phyloP scores from a whole-genome alignment of 2,329 filamentous ascomycete genomes.

The Penicillium olsonii region DNA sequence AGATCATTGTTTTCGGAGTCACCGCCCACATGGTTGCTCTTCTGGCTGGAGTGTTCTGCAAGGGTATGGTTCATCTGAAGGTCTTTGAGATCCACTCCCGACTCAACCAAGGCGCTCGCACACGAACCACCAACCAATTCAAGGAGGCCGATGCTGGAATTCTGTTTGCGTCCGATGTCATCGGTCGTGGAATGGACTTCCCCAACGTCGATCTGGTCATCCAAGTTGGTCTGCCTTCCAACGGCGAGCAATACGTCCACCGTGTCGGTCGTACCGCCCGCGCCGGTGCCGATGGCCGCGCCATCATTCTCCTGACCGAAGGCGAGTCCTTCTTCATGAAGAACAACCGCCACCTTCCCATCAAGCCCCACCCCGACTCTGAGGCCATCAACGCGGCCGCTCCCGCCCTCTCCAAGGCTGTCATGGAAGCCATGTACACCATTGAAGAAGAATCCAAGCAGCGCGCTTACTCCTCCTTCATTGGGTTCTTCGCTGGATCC shows the following conservation, averaged over 20 bases:
- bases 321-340: constrained; percentile 55
- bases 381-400: constrained; percentile 42
- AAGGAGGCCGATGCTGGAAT: constrained; percentile 46
- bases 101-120: constrained; percentile 69
- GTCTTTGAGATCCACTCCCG: constrained; percentile 73
- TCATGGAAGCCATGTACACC: constrained; percentile 30
- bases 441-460: constrained; percentile 36
- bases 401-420: constrained; percentile 30
- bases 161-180: constrained; percentile 52
- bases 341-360: constrained; percentile 52
- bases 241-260: constrained; percentile 53
- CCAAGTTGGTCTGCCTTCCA: constrained; percentile 53
- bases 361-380: constrained; percentile 49
- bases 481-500: constrained; percentile 39
- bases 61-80: constrained; percentile 33
- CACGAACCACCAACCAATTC: constrained; percentile 52
- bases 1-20: constrained; percentile 85
- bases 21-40: constrained; percentile 67
- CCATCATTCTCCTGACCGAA: constrained; percentile 55
- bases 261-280: constrained; percentile 65
- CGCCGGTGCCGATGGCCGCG: constrained; percentile 54
- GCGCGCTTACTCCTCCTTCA: constrained; percentile 39
- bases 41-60: constrained; percentile 57
- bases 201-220: constrained; percentile 52
- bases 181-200: constrained; percentile 55